Base-by-base conservation (phyloP, 1,284 basidiomycete genomes). In the Ganoderma meredithae region DNA sequence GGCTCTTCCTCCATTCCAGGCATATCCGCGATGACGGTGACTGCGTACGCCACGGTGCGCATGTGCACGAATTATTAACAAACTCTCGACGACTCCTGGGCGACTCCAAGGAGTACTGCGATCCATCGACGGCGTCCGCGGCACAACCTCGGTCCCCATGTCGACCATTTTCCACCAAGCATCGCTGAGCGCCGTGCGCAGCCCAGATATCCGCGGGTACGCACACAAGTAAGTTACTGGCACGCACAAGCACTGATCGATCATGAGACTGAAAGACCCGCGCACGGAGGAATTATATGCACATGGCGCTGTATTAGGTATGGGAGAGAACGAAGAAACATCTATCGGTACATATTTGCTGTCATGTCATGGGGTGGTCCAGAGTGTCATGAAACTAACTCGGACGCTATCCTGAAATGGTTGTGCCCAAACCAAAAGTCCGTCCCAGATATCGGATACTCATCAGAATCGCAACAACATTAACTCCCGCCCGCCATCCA, bases 351-450 rank as follows among this genome's bases (percentile, higher is more conserved):
- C 52, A 55, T 15, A 31, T 31, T 55, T 55, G 25, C 27, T 31
- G 27, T 31, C 27, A 3, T 31, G 27, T 31, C 27, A 31, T 31
- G 27, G n/a, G n/a, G n/a, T n/a, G n/a, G n/a, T n/a, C n/a, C n/a
- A n/a, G n/a, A n/a, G n/a, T n/a, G n/a, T n/a, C n/a, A n/a, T n/a
- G n/a, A n/a, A n/a, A n/a, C 27, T 31, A 36, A 36, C 36, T 36
- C 52, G 52, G 52, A 55, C 52, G 13, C 13, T 9, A 36, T 19
- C 59, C 33, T 27, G 22, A 41, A 41, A 19, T 27, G 27, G 40
- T 19, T 27, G 47, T 55, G 52, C 52, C 52, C 52, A 31, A 55
- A 55, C n/a, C 25, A 31, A 53, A 53, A 53, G 52, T 53, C 52
- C 52, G 15, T 55, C 52, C 52, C 52, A 55, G 52, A 55, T 33